These are phyloP conservation scores for Wickerhamomyces subpelliculosus DNA, from an alignment of 805 yeast species.

Conservation along the genomic window DNA sequence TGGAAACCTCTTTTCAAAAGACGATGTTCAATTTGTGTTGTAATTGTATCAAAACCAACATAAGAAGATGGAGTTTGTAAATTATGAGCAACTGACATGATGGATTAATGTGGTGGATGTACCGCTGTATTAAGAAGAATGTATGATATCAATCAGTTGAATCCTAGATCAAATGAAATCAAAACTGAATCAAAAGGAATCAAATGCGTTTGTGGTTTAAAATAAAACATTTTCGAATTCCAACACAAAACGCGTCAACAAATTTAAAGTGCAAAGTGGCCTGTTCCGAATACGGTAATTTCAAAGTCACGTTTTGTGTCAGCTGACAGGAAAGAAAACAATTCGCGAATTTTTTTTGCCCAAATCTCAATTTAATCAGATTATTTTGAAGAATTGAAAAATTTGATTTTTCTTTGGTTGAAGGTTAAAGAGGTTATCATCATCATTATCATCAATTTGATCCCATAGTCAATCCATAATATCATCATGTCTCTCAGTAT, in stretches of 20 bases:
- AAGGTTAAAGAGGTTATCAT: background rate
- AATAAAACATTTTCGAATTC: slow-evolving; percentile 8
- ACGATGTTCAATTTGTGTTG: slow-evolving; percentile 90
- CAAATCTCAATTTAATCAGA: no score
- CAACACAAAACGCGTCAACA: slow-evolving; percentile 14
- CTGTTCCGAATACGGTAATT: slow-evolving; percentile 1
- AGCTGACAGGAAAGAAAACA: background rate
- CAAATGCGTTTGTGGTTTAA: background rate
- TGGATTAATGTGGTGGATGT: background rate
- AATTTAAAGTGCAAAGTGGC: background rate
- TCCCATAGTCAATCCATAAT: background rate
- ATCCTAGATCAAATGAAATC: background rate
- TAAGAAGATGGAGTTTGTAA: slow-evolving; percentile 62
- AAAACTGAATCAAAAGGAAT: background rate
- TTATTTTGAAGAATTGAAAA: no score
- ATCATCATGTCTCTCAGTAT: slow-evolving; percentile 15
- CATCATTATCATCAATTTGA: background rate
- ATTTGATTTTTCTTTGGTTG: background rate
- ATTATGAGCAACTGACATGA: background rate
- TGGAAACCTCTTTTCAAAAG: slow-evolving; percentile 89
- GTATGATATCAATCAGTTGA: background rate
- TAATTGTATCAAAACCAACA: slow-evolving; percentile 96
- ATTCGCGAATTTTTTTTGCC: background rate
- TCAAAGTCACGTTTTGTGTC: background rate
- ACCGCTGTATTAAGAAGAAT: no score